A percentile compares a stretch with the other conserved stretches of the same genome.
Conservation (phyloP, 2,329 filamentous ascomycete genomes). For the Dactylellina leptospora region DNA sequence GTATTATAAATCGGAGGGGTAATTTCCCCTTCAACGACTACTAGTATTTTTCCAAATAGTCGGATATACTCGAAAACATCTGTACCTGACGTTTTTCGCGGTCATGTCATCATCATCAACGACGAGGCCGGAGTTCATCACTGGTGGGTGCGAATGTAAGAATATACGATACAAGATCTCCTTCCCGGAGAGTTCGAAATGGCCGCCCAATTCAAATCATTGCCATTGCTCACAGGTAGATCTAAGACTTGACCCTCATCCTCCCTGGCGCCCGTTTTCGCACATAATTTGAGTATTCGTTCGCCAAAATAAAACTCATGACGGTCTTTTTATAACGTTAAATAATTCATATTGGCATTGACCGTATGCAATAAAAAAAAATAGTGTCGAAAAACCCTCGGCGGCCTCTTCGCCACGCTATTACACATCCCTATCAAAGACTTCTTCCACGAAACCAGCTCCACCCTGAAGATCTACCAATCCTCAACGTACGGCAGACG, state of each 20-base stretch:
- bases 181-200: conserved; percentile 17
- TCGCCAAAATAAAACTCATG: not conserved
- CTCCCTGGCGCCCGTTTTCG: not conserved
- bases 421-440: conserved; percentile 6
- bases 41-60: no score
- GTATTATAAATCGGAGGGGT: no score
- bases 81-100: no score
- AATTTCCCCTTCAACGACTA: no score
- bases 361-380: not conserved
- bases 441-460: conserved; percentile 15
- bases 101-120: no score
- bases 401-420: conserved; percentile 28
- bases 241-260: no score
- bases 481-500: conserved; percentile 22
- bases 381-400: conserved; percentile 35
- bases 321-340: not conserved
- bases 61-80: no score
- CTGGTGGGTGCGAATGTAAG: conserved; percentile 31
- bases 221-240: conserved; percentile 32
- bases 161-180: conserved; percentile 19
- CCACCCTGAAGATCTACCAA: conserved; percentile 23
- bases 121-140: conserved; percentile 15
- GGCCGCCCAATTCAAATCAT: conserved; percentile 14
- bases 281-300: no score
- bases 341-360: not conserved